Base-by-base conservation (phyloP, 169 alveolate genomes). In the Eimeria sp. region DNA sequence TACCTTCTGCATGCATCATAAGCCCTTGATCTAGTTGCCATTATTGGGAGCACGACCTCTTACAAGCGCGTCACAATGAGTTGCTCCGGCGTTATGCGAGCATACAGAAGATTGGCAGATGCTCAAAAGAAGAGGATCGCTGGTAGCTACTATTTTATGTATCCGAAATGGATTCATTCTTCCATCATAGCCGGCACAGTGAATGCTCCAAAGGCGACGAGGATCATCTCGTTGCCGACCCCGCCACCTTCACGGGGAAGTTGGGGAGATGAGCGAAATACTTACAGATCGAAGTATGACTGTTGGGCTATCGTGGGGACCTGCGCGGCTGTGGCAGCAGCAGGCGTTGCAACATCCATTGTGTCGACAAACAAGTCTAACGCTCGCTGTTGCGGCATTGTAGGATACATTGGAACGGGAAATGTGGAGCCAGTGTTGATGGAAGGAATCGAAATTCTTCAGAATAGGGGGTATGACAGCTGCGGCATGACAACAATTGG, bases 381-480 rank as follows among this genome's bases (percentile, higher is more conserved):
- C 47, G 97, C 96, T 22, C 87, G 89, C 22, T 97, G 98, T 72
- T 97, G 98, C 72, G 99, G 99, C 40, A 98, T 98, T 47, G 96
- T 98, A n/a, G 99, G 98, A 14, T 98, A 97, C 78, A 78, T 98
- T 30, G 98, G 99, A 13, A 88, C 97, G 20, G 96, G 97, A 14
- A 94, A 97, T 63, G 98, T 98, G 72, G 97, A 96, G 78, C 96
- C 97, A 51, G 96, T 97, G 45, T 70, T 98, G 67, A 92, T 97
- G 95, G 97, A 98, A 63, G 98, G 99, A 25, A 97, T 97, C 20
- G 96, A 97, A 87, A 96, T 98, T 34, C 95, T 98, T 22, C 98
- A 98, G 96, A 98, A 98, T 90, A 96, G 99, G 92, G 99, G 99
- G 6, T 98, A 98, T 95, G 99, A 98, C 97, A 98, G 99, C 22